Evolutionary conservation across 768 basidiomycete species (phyloP).

Genomic region (Xerocomellus amylosporus): DNA sequence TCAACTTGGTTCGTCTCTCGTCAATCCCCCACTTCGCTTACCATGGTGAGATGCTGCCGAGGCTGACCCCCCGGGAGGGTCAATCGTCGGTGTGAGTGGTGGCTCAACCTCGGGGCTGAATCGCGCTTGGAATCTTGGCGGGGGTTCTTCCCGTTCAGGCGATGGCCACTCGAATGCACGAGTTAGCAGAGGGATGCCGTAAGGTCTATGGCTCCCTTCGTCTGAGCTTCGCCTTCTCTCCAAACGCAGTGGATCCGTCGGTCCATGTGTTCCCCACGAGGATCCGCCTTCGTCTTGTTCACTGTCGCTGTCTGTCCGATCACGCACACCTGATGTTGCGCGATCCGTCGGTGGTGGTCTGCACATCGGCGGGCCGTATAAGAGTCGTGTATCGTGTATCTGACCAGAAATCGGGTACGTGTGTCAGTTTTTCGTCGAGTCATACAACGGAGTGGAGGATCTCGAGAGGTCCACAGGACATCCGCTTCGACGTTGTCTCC

Average conservation of each 20-base stretch:
- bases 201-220: constrained; percentile 8
- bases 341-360: constrained; percentile 20
- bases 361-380: constrained; percentile 26
- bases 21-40: constrained; percentile 10
- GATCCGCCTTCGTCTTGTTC: constrained; percentile 48
- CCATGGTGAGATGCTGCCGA: constrained; percentile 17
- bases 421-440: constrained; percentile 14
- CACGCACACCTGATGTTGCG: constrained; percentile 14
- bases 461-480: constrained; percentile 20
- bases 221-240: constrained; percentile 20
- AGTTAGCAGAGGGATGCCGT: constrained; percentile 19
- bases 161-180: constrained; percentile 27
- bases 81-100: constrained; percentile 16
- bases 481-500: constrained; percentile 18
- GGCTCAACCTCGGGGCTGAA: constrained; percentile 8
- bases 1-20: constrained; percentile 1
- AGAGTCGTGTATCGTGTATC: constrained; percentile 14
- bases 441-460: constrained; percentile 16
- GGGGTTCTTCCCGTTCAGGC: constrained; percentile 16
- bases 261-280: constrained; percentile 24
- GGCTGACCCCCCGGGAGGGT: constrained; percentile 3
- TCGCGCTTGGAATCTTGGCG: constrained; percentile 10
- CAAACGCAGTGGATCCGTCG: constrained; percentile 7
- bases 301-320: constrained; percentile 39
- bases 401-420: constrained; percentile 17